These are phyloP conservation scores for Sugiyamaella japonica DNA, from an alignment of 1,139 yeast genomes.

Conservation along the genomic window DNA sequence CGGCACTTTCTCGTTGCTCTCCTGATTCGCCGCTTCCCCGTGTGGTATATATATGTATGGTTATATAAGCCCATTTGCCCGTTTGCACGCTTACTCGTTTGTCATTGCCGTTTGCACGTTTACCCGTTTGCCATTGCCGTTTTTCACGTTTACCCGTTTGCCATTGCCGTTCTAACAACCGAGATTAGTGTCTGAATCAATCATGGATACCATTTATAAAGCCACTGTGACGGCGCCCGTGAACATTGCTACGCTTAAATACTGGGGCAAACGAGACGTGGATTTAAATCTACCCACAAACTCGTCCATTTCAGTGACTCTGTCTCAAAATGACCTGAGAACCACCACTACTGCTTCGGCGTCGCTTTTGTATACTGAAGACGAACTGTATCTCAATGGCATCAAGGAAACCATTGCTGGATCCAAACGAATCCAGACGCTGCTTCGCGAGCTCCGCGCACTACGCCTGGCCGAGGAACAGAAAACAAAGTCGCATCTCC, in stretches of 20 bases:
- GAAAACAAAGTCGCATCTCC: constrained; percentile 45
- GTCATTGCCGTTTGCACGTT: neutral
- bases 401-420: constrained; percentile 51
- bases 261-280: constrained; percentile 97
- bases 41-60: too few species aligned
- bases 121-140: neutral
- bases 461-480: constrained; percentile 56
- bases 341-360: constrained; percentile 89
- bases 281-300: constrained; percentile 89
- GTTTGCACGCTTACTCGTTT: too few species aligned
- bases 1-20: too few species aligned
- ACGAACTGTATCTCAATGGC: constrained; percentile 83
- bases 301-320: constrained; percentile 90
- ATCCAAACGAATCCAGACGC: constrained; percentile 74
- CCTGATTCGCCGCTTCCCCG: too few species aligned
- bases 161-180: neutral
- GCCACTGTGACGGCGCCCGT: constrained; percentile 97
- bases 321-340: constrained; percentile 84
- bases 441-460: constrained; percentile 70
- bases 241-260: constrained; percentile 93
- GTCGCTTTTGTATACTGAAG: constrained; percentile 55
- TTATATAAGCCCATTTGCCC: too few species aligned
- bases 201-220: constrained; percentile 44
- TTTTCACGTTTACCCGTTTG: neutral
- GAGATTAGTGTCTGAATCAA: constrained; percentile 1